Percentiles rank a stretch among this genome's conserved stretches.
phyloP scores from a whole-genome alignment of 345 rosid species.

The Rhizophora apiculata region DNA sequence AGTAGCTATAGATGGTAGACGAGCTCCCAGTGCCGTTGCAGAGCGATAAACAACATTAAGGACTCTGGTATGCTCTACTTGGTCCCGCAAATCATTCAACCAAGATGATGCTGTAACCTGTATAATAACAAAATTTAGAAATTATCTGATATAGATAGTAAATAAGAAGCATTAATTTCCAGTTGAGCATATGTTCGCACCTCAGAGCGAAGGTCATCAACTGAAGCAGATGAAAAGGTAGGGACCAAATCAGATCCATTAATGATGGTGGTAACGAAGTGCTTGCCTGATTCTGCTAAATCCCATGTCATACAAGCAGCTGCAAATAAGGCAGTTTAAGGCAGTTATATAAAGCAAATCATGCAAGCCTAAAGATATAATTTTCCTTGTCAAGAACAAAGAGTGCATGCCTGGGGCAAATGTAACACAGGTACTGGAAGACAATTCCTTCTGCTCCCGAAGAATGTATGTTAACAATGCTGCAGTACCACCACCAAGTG shows the following conservation, averaged over 20 bases:
- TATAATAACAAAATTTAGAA: slow-evolving; percentile 17
- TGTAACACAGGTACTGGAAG: slow-evolving; percentile 75
- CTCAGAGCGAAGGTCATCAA: slow-evolving; percentile 94
- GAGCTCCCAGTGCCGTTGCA: slow-evolving; percentile 92
- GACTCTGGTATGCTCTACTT: slow-evolving; percentile 82
- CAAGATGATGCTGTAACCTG: slow-evolving; percentile 96
- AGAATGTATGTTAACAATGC: slow-evolving; percentile 87
- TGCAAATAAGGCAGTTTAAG: slow-evolving; percentile 37
- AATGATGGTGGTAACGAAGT: slow-evolving; percentile 67
- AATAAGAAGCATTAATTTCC: not conserved
- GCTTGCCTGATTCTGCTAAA: slow-evolving; percentile 97
- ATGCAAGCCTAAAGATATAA: not conserved
- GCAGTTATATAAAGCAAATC: slow-evolving; percentile 17
- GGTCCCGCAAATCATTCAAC: slow-evolving; percentile 91
- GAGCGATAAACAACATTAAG: slow-evolving; percentile 88
- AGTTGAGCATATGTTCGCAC: slow-evolving; percentile 30
- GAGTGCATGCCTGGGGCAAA: slow-evolving; percentile 80
- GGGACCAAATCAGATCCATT: slow-evolving; percentile 98
- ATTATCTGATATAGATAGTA: slow-evolving; percentile 5
- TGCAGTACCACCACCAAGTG: slow-evolving; percentile 98
- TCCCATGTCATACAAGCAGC: slow-evolving; percentile 99
- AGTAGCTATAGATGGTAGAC: slow-evolving; percentile 83
- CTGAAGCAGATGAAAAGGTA: slow-evolving; percentile 82
- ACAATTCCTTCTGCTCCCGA: slow-evolving; percentile 77
- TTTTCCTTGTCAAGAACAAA: not conserved